Evolutionary conservation across 2,329 filamentous ascomycete genomes (phyloP).

Genomic region (Mariannaea sp.): DNA sequence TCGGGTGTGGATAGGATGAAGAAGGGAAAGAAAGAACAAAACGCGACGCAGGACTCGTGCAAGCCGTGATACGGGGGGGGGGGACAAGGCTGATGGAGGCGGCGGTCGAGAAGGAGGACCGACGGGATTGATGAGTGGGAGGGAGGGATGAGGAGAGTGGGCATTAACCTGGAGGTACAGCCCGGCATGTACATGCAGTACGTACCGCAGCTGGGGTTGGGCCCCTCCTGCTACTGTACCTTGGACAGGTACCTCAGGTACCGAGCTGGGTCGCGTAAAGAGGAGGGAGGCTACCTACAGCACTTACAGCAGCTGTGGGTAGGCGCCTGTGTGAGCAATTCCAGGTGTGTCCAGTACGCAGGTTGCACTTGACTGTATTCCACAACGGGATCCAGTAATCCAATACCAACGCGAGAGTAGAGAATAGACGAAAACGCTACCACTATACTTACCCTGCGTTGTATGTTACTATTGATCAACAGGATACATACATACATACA

Average conservation of each 20-base stretch:
- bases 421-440: too few relatives aligned
- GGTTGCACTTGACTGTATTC: too few relatives aligned
- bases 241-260: too few relatives aligned
- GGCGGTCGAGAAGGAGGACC: constrained; percentile 16
- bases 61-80: constrained; percentile 12
- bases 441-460: too few relatives aligned
- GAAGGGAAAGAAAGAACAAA: background rate
- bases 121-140: constrained; percentile 17
- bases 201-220: constrained; percentile 10
- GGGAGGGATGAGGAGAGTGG: constrained; percentile 10
- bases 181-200: constrained; percentile 8
- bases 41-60: constrained; percentile 11
- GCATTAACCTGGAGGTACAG: constrained; percentile 6
- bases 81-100: constrained; percentile 20
- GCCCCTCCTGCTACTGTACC: background rate
- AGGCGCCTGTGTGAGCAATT: too few relatives aligned
- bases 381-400: too few relatives aligned
- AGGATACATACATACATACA: too few relatives aligned
- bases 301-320: too few relatives aligned
- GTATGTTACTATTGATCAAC: too few relatives aligned
- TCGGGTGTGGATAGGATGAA: constrained; percentile 3
- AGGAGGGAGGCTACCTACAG: too few relatives aligned
- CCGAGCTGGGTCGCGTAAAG: background rate
- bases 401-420: too few relatives aligned
- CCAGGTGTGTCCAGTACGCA: too few relatives aligned